These are phyloP conservation scores for Porcisia deanei DNA, from an alignment of 208 protist genomes.

Conservation along the genomic window DNA sequence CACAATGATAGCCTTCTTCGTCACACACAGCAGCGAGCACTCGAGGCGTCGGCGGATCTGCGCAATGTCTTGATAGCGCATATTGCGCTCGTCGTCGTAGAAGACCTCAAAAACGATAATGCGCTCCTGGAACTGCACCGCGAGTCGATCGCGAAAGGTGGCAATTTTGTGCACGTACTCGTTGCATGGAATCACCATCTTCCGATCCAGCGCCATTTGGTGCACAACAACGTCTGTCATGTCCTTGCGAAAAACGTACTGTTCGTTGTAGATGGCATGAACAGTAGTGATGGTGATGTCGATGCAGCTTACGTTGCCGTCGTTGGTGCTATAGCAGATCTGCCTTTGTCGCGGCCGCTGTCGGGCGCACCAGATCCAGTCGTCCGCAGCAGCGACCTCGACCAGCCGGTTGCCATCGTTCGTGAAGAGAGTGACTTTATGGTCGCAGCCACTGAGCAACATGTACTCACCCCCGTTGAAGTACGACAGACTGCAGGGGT, in stretches of 20 bases:
- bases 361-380: constrained; percentile 87
- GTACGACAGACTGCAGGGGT: constrained; percentile 94
- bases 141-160: constrained; percentile 93
- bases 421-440: constrained; percentile 91
- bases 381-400: constrained; percentile 63
- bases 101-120: constrained; percentile 95
- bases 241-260: constrained; percentile 95
- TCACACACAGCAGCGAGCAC: constrained; percentile 94
- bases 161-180: constrained; percentile 96
- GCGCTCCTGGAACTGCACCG: constrained; percentile 93
- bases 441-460: constrained; percentile 92
- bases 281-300: constrained; percentile 90
- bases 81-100: constrained; percentile 88
- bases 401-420: constrained; percentile 89
- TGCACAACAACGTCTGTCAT: constrained; percentile 97
- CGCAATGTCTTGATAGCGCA: constrained; percentile 91
- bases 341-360: constrained; percentile 80
- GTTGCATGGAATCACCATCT: constrained; percentile 90
- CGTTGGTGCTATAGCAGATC: constrained; percentile 90
- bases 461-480: constrained; percentile 93
- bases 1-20: constrained; percentile 86
- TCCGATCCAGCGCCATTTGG: constrained; percentile 87
- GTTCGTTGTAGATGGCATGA: constrained; percentile 94
- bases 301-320: constrained; percentile 88
- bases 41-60: constrained; percentile 92